Percentiles rank a stretch among this genome's conserved stretches.
Conservation (phyloP, 805 yeast genomes). For the Candida anglica region DNA sequence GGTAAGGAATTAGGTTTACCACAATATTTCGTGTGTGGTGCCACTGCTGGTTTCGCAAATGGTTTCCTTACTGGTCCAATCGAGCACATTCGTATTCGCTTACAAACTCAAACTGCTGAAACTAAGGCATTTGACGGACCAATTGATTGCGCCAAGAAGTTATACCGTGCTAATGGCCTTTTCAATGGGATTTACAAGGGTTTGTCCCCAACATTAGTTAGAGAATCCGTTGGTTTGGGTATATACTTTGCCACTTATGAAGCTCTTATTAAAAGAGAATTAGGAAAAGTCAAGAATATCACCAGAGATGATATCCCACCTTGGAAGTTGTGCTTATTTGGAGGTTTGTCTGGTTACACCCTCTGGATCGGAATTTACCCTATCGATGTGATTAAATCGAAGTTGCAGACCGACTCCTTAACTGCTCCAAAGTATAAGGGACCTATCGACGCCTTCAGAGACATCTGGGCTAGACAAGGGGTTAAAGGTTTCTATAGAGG, state of each 20-base stretch:
- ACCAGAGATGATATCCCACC: conserved; percentile 77
- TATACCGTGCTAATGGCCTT: conserved; percentile 52
- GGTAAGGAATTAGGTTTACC: conserved; percentile 45
- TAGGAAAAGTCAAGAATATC: conserved; percentile 36
- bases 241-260: conserved; percentile 87
- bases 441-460: conserved; percentile 54
- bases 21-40: conserved; percentile 81
- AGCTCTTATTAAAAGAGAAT: conserved; percentile 70
- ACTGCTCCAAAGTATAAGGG: conserved; percentile 55
- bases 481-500: conserved; percentile 83
- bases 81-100: conserved; percentile 89
- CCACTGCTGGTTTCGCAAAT: conserved; percentile 90
- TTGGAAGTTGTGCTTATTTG: conserved; percentile 80
- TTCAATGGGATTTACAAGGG: conserved; percentile 70
- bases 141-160: conserved; percentile 59
- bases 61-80: conserved; percentile 89
- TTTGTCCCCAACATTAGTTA: conserved; percentile 69
- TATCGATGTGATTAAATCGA: conserved; percentile 85
- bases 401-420: conserved; percentile 66
- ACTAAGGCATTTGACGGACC: conserved; percentile 66
- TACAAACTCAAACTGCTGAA: conserved; percentile 76
- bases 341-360: conserved; percentile 87
- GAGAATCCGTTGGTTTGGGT: conserved; percentile 90
- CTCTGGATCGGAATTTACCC: conserved; percentile 88
- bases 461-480: conserved; percentile 58